Evolutionary conservation across 768 basidiomycete genomes (phyloP).

Genomic region (Obba rivulosa): DNA sequence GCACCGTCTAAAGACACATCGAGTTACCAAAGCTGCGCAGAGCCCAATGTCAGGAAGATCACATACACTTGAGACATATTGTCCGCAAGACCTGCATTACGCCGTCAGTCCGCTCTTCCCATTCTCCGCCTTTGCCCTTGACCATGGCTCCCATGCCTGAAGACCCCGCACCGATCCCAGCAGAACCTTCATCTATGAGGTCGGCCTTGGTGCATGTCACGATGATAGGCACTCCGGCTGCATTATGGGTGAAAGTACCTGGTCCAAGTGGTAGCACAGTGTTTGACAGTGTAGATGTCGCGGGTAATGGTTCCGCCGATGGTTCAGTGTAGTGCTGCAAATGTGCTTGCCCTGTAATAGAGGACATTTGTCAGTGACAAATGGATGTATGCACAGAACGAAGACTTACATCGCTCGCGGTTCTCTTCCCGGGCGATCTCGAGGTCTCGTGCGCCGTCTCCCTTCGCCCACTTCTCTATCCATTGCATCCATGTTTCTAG

Average conservation of each 20-base stretch:
- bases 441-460: slow-evolving; percentile 64
- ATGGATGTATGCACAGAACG: neutral
- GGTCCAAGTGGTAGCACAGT: slow-evolving; percentile 78
- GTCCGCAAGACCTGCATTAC: slow-evolving; percentile 94
- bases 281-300: slow-evolving; percentile 56
- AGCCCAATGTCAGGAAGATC: neutral
- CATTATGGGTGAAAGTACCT: slow-evolving; percentile 84
- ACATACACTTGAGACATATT: slow-evolving; percentile 87
- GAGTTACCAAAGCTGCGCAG: neutral
- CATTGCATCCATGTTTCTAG: slow-evolving; percentile 80
- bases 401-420: slow-evolving; percentile 69
- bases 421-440: slow-evolving; percentile 76
- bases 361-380: slow-evolving; percentile 1
- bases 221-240: slow-evolving; percentile 79
- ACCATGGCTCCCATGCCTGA: slow-evolving; percentile 88
- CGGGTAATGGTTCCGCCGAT: slow-evolving; percentile 56
- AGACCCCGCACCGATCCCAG: slow-evolving; percentile 62
- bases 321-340: slow-evolving; percentile 90
- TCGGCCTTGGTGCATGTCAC: slow-evolving; percentile 93
- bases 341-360: slow-evolving; percentile 69
- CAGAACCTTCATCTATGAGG: slow-evolving; percentile 78
- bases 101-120: slow-evolving; percentile 94
- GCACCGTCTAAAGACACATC: slow-evolving; percentile 46
- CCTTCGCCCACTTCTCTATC: slow-evolving; percentile 77
- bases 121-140: slow-evolving; percentile 85